phyloP scores from a whole-genome alignment of 805 yeast species.

The Hanseniaspora hatyaiensis region DNA sequence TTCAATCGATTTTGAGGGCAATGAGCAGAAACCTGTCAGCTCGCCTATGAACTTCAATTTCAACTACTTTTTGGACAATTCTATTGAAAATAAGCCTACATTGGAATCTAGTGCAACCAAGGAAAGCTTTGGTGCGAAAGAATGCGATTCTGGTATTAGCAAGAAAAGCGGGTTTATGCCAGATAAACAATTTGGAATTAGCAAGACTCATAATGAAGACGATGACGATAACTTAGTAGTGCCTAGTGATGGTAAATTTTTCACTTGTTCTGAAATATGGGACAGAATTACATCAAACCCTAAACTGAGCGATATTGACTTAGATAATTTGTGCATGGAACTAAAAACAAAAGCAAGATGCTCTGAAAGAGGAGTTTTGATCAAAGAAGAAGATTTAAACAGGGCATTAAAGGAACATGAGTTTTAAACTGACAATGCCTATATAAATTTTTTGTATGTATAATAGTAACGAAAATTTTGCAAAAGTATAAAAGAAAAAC shows the following conservation, averaged over 20 bases:
- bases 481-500: neutral
- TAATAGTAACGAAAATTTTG: neutral
- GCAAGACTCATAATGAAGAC: constrained; percentile 1
- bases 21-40: too few species aligned
- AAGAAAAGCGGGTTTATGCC: constrained; percentile 26
- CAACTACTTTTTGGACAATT: constrained; percentile 1
- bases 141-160: constrained; percentile 2
- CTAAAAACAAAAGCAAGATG: constrained; percentile 88
- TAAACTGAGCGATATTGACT: constrained; percentile 80
- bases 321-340: constrained; percentile 85
- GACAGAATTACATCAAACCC: constrained; percentile 93
- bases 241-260: constrained; percentile 44
- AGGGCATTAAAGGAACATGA: constrained; percentile 27
- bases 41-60: neutral
- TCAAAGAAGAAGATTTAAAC: constrained; percentile 70
- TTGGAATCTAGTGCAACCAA: constrained; percentile 3
- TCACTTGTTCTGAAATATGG: constrained; percentile 89
- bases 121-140: neutral
- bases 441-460: neutral
- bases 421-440: neutral
- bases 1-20: too few species aligned
- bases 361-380: constrained; percentile 82
- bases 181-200: neutral
- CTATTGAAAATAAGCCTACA: constrained; percentile 20
- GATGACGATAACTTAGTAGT: constrained; percentile 47